These are phyloP conservation scores for Termitomyces sp. DNA, from an alignment of 768 basidiomycete genomes.

Conservation along the genomic window DNA sequence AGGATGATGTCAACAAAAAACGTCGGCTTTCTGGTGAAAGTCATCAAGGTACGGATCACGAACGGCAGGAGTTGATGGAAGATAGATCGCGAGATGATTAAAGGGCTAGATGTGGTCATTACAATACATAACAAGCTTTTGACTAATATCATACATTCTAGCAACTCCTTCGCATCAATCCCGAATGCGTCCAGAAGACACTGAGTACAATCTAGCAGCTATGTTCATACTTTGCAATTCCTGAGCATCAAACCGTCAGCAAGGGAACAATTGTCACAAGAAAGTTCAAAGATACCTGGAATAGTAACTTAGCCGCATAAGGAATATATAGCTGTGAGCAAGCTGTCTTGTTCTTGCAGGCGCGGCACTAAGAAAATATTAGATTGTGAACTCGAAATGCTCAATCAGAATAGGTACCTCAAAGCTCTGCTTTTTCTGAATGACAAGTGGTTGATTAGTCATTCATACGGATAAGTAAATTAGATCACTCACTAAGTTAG, in stretches of 20 bases:
- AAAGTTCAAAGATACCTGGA: conserved; percentile 64
- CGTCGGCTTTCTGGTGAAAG: conserved; percentile 50
- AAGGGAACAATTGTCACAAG: not conserved
- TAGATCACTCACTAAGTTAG: conserved; percentile 73
- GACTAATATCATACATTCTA: conserved; percentile 22
- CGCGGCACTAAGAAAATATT: conserved; percentile 60
- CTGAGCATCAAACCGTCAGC: conserved; percentile 29
- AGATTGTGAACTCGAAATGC: not conserved
- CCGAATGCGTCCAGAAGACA: conserved; percentile 82
- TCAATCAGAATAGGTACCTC: conserved; percentile 45
- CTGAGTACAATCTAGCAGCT: conserved; percentile 82
- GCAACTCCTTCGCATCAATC: conserved; percentile 39
- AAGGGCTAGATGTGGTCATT: conserved; percentile 7
- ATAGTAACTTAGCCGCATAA: conserved; percentile 93
- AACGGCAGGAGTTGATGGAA: conserved; percentile 66
- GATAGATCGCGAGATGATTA: conserved; percentile 35
- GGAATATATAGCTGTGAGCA: conserved; percentile 91
- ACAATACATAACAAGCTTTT: conserved; percentile 18
- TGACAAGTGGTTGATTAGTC: conserved; percentile 3
- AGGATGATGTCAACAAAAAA: conserved; percentile 54
- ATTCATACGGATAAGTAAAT: not conserved
- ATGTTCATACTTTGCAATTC: conserved; percentile 97
- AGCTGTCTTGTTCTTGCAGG: conserved; percentile 96
- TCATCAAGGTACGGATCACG: conserved; percentile 44
- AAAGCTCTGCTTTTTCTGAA: conserved; percentile 95